Conservation (phyloP, 2,329 filamentous ascomycete genomes). For the Pseudogymnoascus sp. region DNA sequence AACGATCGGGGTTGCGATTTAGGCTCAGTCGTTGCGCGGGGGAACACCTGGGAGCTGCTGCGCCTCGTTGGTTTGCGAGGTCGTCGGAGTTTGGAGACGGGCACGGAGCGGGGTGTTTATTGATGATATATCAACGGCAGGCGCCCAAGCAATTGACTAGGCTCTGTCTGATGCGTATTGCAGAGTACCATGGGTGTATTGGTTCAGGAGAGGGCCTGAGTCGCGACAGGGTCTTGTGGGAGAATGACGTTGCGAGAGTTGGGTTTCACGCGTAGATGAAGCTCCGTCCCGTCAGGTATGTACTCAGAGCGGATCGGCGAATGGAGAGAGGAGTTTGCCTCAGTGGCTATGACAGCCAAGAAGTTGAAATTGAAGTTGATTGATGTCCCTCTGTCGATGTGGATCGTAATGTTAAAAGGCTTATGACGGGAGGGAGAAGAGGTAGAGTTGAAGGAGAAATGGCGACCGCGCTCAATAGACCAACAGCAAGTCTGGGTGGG, state of each 20-base stretch:
- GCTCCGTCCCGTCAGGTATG: not conserved
- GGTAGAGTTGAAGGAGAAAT: not conserved
- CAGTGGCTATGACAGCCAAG: not conserved
- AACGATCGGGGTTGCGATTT: slow-evolving; percentile 5
- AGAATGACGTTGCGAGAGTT: not conserved
- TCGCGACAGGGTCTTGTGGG: not conserved
- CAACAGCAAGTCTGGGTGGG: not conserved
- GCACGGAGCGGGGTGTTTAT: not conserved
- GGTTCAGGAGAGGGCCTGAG: not conserved
- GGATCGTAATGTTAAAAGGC: not conserved
- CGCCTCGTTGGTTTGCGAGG: slow-evolving; percentile 1
- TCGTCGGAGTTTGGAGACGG: not conserved
- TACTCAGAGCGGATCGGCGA: not conserved
- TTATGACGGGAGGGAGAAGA: not conserved
- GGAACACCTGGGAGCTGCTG: not conserved
- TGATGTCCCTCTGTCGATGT: not conserved
- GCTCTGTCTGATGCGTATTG: not conserved
- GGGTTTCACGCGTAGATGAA: slow-evolving; percentile 2
- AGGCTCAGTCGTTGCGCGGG: slow-evolving; percentile 1
- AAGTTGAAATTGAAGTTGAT: not conserved
- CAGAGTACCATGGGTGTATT: not conserved
- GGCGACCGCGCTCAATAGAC: not conserved
- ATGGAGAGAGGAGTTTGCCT: not conserved
- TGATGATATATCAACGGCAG: not conserved
- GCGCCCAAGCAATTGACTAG: not conserved